Evolutionary conservation across 2,329 filamentous ascomycete genomes (phyloP), one percentile per base, ranked within the genome.

Genomic region (Trichoderma sp.): DNA sequence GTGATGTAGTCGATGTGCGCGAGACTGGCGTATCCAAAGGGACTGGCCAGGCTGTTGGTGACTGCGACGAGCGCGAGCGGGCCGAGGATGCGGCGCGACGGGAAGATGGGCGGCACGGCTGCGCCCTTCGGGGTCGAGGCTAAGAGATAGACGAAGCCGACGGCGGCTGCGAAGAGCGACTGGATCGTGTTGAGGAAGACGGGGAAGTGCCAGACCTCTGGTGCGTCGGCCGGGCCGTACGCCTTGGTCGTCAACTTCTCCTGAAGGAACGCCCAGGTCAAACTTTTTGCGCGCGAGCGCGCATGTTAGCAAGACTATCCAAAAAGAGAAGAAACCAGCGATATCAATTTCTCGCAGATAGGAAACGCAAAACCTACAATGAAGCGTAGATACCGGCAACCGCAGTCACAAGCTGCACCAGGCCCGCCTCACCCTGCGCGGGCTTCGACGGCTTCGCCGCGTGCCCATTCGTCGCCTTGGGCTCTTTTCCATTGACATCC

Each of bases 1-100:
- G 96, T 98, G 78, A 98, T 93, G 83, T 98, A 98, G 88, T 98
- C 96, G 82, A 98, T 94, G 81, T 98, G 94, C 47, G 92, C 91
- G 65, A 98, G 90, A 72, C 91, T 92, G 64, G 96, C 95, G 83
- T 98, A 98, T 76, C 95, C 96, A 79, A 98, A 98, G 3, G 95
- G 95, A n/a, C 92, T 94, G 50, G 95, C 94, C 67, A 98, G 91
- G 4, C 93, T 94, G 77, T 90, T 92, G 5, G 94, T 97, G 70
- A 98, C 82, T 75, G 94, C 93, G 72, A 99, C 94, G 72, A 98
- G 89, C 73, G 93, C 82, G 59, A 99, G 87, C 6, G 95, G 94
- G 50, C 88, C 83, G 71, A 98, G 83, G 78, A 98, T 97, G 68
- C 86, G 84, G 72, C 84, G 82, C 47, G 90, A 92, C 0, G 96